Conservation (phyloP, 164 flowering plant species). For the Vitis labrusca region DNA sequence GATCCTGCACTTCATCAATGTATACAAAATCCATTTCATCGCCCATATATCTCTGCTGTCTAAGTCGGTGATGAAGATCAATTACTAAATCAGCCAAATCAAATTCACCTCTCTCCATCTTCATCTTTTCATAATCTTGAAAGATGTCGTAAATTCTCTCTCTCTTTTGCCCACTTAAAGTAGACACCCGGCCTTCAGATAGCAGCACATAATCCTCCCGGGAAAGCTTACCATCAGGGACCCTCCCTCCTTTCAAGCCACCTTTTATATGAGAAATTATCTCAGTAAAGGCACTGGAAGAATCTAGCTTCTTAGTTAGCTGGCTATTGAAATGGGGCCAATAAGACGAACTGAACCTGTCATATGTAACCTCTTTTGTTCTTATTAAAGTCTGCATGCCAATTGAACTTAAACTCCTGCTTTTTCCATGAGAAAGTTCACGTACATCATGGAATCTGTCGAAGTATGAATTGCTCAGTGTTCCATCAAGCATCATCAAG, state of each 20-base stretch:
- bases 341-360: conserved; percentile 47
- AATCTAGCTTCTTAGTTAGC: conserved; percentile 52
- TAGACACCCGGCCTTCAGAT: conserved; percentile 51
- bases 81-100: conserved; percentile 73
- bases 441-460: conserved; percentile 38
- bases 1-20: conserved; percentile 87
- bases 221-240: conserved; percentile 34
- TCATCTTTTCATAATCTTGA: conserved; percentile 60
- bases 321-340: conserved; percentile 75
- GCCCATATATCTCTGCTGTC: conserved; percentile 33
- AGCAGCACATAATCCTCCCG: conserved; percentile 44
- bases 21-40: conserved; percentile 66
- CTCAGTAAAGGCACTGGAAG: conserved; percentile 69
- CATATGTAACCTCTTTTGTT: conserved; percentile 58
- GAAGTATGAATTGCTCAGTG: conserved; percentile 58
- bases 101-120: conserved; percentile 52
- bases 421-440: conserved; percentile 15
- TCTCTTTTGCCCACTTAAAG: conserved; percentile 36
- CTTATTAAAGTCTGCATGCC: conserved; percentile 44
- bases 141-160: conserved; percentile 55
- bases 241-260: conserved; percentile 30
- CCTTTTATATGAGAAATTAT: conserved; percentile 83
- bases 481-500: conserved; percentile 81
- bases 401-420: conserved; percentile 36
- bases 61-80: conserved; percentile 61